Conservation (phyloP, 2,329 filamentous ascomycete genomes). For the Verticillium klebahnii region DNA sequence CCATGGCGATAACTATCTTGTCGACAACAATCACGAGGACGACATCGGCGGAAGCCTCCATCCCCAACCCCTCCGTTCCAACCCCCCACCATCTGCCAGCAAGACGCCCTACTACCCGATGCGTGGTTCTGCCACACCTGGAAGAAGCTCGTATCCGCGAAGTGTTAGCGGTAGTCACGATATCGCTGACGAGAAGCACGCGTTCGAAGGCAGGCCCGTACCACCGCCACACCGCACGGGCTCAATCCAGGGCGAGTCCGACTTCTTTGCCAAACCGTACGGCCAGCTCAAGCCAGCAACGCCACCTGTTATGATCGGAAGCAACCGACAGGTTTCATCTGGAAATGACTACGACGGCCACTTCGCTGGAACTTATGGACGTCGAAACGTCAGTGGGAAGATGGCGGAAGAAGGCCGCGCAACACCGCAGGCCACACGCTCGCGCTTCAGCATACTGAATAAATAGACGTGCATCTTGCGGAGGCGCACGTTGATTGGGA, state of each 20-base stretch:
- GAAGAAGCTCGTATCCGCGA: conserved; percentile 40
- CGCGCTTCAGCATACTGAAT: conserved; percentile 16
- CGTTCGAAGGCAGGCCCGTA: not conserved
- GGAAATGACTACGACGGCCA: conserved; percentile 49
- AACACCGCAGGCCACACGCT: conserved; percentile 13
- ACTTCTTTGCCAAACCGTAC: conserved; percentile 54
- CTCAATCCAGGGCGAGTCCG: conserved; percentile 43
- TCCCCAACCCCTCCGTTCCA: conserved; percentile 50
- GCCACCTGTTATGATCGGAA: conserved; percentile 48
- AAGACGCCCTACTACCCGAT: conserved; percentile 21
- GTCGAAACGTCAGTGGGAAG: conserved; percentile 68
- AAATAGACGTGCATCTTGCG: not conserved
- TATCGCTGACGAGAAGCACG: conserved; percentile 34
- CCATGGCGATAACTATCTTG: conserved; percentile 26
- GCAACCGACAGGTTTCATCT: conserved; percentile 50
- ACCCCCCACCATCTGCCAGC: conserved; percentile 30
- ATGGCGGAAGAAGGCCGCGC: conserved; percentile 65
- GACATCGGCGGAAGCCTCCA: conserved; percentile 21
- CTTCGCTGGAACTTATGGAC: conserved; percentile 28
- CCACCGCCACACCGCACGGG: conserved; percentile 29
- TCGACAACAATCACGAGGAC: conserved; percentile 18
- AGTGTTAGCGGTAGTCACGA: conserved; percentile 38
- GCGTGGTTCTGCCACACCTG: conserved; percentile 31
- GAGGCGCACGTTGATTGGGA: not conserved
- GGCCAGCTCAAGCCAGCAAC: conserved; percentile 50